Conservation (phyloP, 2,329 filamentous ascomycete species). For the Penicillium sp. region DNA sequence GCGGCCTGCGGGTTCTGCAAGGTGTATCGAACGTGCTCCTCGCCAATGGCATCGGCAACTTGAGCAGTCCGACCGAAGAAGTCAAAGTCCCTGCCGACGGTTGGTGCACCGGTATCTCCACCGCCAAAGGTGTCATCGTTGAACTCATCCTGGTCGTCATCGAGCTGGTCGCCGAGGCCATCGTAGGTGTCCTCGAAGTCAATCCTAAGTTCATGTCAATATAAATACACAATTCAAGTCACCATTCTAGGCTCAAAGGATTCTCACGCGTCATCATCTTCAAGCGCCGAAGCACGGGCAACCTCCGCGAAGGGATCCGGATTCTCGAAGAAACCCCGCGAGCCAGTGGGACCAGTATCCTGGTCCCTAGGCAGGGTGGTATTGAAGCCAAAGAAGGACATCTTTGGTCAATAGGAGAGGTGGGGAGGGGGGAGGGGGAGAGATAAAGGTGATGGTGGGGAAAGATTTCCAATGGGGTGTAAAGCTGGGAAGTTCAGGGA, state of each 20-base stretch:
- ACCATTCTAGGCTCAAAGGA: slow-evolving; percentile 21
- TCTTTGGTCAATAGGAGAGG: slow-evolving; percentile 40
- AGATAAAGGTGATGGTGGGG: slow-evolving; percentile 11
- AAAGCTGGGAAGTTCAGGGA: slow-evolving; percentile 20
- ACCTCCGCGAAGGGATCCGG: slow-evolving; percentile 88
- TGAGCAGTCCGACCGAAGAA: slow-evolving; percentile 93
- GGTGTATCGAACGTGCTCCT: slow-evolving; percentile 83
- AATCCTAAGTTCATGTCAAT: slow-evolving; percentile 49
- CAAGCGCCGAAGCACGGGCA: slow-evolving; percentile 56
- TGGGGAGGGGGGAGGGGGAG: slow-evolving; percentile 16
- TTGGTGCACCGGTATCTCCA: neutral
- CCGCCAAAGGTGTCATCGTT: slow-evolving; percentile 90
- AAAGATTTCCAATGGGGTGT: slow-evolving; percentile 5
- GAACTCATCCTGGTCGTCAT: slow-evolving; percentile 89
- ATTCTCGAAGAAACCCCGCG: slow-evolving; percentile 74
- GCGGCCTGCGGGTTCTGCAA: slow-evolving; percentile 64
- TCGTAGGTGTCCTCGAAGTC: slow-evolving; percentile 99
- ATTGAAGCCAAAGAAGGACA: slow-evolving; percentile 95
- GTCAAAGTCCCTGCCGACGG: slow-evolving; percentile 88
- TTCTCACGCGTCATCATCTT: slow-evolving; percentile 63
- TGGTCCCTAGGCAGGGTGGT: slow-evolving; percentile 64
- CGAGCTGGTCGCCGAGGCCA: slow-evolving; percentile 83
- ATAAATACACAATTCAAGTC: neutral
- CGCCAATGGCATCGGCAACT: slow-evolving; percentile 79
- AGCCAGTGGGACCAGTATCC: slow-evolving; percentile 63